These are phyloP conservation scores for Moricandia moricandioides DNA, from an alignment of 345 rosid genomes.

Conservation along the genomic window DNA sequence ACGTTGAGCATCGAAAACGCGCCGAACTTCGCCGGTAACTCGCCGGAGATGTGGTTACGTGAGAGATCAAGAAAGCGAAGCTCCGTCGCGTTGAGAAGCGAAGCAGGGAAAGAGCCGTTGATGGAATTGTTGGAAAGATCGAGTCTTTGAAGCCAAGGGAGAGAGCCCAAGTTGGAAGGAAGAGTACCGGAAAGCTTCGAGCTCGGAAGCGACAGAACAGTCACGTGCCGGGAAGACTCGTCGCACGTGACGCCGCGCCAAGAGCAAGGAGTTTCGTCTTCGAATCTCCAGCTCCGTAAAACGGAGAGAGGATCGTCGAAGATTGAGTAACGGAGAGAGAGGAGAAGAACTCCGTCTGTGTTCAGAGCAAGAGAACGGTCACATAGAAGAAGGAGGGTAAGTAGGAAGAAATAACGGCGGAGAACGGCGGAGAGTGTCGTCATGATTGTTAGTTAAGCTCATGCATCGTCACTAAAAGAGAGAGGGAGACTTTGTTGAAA, in stretches of 20 bases:
- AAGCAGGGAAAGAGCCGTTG: slow-evolving; percentile 65
- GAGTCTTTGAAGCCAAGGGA: slow-evolving; percentile 52
- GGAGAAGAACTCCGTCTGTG: slow-evolving; percentile 74
- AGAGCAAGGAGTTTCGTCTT: slow-evolving; percentile 66
- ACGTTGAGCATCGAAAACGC: slow-evolving; percentile 47
- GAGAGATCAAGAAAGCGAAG: slow-evolving; percentile 77
- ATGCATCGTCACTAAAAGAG: slow-evolving; percentile 35
- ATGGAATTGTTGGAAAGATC: slow-evolving; percentile 79
- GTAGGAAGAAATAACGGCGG: slow-evolving; percentile 29
- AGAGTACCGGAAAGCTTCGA: slow-evolving; percentile 69
- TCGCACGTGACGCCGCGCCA: slow-evolving; percentile 71
- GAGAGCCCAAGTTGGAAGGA: slow-evolving; percentile 64
- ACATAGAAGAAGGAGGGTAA: background rate
- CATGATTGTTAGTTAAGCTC: slow-evolving; percentile 45
- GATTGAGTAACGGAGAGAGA: slow-evolving; percentile 71
- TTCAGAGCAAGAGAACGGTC: slow-evolving; percentile 43
- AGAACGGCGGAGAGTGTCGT: slow-evolving; percentile 28
- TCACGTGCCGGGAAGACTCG: slow-evolving; percentile 47
- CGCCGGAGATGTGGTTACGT: slow-evolving; percentile 60
- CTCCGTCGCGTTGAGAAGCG: slow-evolving; percentile 56
- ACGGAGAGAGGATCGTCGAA: slow-evolving; percentile 61
- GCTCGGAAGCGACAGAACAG: slow-evolving; percentile 56
- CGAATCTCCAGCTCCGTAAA: slow-evolving; percentile 57
- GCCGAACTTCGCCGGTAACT: slow-evolving; percentile 47
- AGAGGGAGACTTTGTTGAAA: slow-evolving; percentile 7